Base-by-base conservation (phyloP, 495 filamentous ascomycete genomes). In the Aspergillus sclerotioniger region DNA sequence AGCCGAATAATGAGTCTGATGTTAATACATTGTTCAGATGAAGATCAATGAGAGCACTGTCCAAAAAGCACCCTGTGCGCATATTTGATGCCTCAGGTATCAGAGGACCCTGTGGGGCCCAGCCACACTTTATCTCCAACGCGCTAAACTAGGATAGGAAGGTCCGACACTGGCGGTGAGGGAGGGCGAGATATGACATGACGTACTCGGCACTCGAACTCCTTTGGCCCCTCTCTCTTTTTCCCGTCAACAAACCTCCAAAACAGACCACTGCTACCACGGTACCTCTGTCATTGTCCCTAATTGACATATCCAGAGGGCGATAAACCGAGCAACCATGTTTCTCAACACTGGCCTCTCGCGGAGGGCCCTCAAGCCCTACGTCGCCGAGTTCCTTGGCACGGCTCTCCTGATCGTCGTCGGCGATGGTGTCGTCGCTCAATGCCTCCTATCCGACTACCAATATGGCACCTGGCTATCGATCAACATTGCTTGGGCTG, bases 391-490 rank as follows among this genome's bases (percentile, higher is more conserved):
- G 51, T 73, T 73, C n/a, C 71, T 73, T 17, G 71, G 71, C 0
- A 71, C 68, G 3, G 68, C 67, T 20, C 65, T 73, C 13, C 58
- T 73, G 2, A 71, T 73, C n/a, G 67, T 71, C 44, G 66, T 73
- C 16, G 71, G 71, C 13, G 71, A 73, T 57, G 71, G 71, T 15
- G 71, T 73, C 0, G 71, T 73, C 55, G 71, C 71, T 9, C 71
- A 73, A 54, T 63, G 63, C 39, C 50, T 73, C 32, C 61, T 73
- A 19, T 73, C 71, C 29, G 67, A 73, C 44, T 73, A 71, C 58
- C 62, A 66, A 16, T 73, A 73, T 54, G 71, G 71, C 49, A 73
- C 71, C 57, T 73, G 71, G 71, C 44, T 73, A 17, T 73, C 71
- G 28, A 73, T 73, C 59, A 73, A 73, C 55, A 35, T 73, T 7